Base-by-base conservation (phyloP, 176 grass and related monocot species). In the Raddia guianensis region DNA sequence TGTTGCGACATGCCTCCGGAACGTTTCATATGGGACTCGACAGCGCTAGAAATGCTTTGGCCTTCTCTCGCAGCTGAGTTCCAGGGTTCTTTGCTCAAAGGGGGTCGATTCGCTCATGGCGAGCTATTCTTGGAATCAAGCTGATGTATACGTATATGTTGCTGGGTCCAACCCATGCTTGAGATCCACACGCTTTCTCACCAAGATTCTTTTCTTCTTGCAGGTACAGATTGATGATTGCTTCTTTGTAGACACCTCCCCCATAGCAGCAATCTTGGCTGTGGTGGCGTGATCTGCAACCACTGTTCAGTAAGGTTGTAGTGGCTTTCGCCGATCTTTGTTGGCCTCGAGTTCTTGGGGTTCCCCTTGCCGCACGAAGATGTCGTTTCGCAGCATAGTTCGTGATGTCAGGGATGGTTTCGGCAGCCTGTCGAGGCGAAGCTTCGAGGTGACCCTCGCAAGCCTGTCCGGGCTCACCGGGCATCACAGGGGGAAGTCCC, bases 301-400 rank as follows among this genome's bases (percentile, higher is more conserved):
- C 68, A 48, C 79, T 78, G 67, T 74, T 73, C 67, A 52, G 47
- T 37, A 73, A 63, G 59, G 12, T 72, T 91, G 56, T 64, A 34
- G 75, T 27, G 34, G 45, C 45, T 20, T 74, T 49, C 32, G 34
- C 45, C 10, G 70, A 58, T 57, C 51, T 51, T 65, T 49, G 56
- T 20, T 21, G 49, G 62, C 9, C 52, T 63, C 64, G 49, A 65
- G 63, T 11, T 51, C 78, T 19, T 67, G 81, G 49, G 44, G 44
- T 35, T 73, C 67, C 32, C 56, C 8, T 12, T 74, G 2, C 64
- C 63, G 50, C 43, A 49, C 49, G 8, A 57, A 85, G 75, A 96
- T 99, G 97, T 96, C 97, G 58, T 96, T 99, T 63, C 92, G 89
- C 68, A 93, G 91, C 81, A 93, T 99, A 53, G 87, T 93, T 70